These are phyloP conservation scores for Gentiana dahurica DNA, from an alignment of 257 asterid species.

Conservation along the genomic window DNA sequence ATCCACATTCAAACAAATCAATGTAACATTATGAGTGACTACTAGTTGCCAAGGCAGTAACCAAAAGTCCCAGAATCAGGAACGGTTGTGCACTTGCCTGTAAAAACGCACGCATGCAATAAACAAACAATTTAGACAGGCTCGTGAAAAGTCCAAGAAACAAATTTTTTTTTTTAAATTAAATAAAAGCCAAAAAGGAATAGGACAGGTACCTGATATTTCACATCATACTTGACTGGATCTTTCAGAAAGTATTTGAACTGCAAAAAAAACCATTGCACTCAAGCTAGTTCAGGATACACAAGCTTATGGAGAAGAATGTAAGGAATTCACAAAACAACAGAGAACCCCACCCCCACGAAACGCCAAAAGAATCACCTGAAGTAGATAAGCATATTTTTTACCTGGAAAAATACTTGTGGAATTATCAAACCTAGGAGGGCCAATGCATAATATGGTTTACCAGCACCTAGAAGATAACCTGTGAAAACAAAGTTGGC, in stretches of 20 bases:
- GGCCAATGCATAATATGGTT: slow-evolving; percentile 79
- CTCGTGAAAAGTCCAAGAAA: background rate
- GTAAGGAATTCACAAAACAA: too few relatives aligned
- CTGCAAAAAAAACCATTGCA: slow-evolving; percentile 15
- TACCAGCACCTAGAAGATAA: slow-evolving; percentile 81
- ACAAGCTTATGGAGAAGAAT: background rate
- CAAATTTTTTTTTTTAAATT: too few relatives aligned
- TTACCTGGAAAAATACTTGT: slow-evolving; percentile 96
- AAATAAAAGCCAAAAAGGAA: background rate
- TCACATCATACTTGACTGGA: slow-evolving; percentile 38
- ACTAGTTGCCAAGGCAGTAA: slow-evolving; percentile 87
- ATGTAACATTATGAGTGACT: too few relatives aligned
- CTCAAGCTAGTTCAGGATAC: background rate
- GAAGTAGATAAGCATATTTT: too few relatives aligned
- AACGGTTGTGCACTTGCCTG: slow-evolving; percentile 99
- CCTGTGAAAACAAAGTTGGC: slow-evolving; percentile 32
- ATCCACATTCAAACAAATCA: too few relatives aligned
- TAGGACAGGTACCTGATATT: slow-evolving; percentile 63
- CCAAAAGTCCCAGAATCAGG: slow-evolving; percentile 77
- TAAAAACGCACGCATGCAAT: background rate
- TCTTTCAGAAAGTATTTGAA: slow-evolving; percentile 44
- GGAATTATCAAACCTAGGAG: slow-evolving; percentile 74
- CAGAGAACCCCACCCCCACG: too few relatives aligned
- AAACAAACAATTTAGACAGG: background rate
- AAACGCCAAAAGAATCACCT: too few relatives aligned